Evolutionary conservation across 768 basidiomycete genomes (phyloP).

Genomic region (Cystobasidium onofrii): DNA sequence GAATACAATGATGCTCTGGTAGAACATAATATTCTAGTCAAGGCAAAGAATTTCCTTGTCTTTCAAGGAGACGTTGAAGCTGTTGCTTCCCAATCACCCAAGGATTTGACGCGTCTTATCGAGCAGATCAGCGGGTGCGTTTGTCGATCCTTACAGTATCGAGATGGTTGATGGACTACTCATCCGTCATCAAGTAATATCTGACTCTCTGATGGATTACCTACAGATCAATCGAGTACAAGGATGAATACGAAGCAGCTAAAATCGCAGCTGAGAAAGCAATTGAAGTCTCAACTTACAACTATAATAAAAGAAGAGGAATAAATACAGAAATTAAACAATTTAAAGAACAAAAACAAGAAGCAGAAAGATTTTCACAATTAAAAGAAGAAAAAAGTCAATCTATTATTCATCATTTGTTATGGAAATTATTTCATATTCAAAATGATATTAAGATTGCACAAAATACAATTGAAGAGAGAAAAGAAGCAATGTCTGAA

Average conservation of each 20-base stretch:
- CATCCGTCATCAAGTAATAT: no score
- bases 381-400: conserved; percentile 72
- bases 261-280: conserved; percentile 79
- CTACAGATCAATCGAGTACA: conserved; percentile 73
- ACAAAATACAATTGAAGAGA: conserved; percentile 59
- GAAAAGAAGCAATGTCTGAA: conserved; percentile 63
- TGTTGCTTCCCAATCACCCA: conserved; percentile 86
- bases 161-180: no score
- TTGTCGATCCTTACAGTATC: neutral
- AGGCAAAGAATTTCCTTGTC: conserved; percentile 97
- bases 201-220: no score
- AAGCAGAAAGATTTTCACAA: conserved; percentile 77
- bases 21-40: conserved; percentile 88
- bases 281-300: conserved; percentile 87
- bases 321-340: conserved; percentile 93
- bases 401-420: conserved; percentile 66
- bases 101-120: conserved; percentile 77
- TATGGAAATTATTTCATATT: conserved; percentile 85
- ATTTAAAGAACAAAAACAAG: conserved; percentile 91
- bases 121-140: conserved; percentile 83
- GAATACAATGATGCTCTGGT: conserved; percentile 81
- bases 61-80: conserved; percentile 99
- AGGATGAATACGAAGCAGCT: conserved; percentile 77
- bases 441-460: conserved; percentile 71
- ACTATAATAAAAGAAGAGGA: conserved; percentile 85